A percentile compares a stretch with the other conserved stretches of the same genome.
Conservation (phyloP, 2,329 filamentous ascomycete genomes). For the Byssothecium circinans region DNA sequence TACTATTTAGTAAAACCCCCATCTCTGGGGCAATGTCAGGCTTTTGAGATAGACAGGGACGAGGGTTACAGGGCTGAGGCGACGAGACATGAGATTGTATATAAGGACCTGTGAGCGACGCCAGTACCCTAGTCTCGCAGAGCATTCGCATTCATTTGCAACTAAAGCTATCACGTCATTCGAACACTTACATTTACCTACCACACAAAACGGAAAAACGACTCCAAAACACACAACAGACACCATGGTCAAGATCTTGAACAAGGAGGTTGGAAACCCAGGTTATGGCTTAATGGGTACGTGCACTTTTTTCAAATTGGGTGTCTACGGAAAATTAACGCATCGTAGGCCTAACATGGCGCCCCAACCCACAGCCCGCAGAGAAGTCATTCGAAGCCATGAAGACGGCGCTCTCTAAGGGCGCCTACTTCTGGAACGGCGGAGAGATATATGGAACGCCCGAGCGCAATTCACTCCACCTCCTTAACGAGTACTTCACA, state of each 20-base stretch:
- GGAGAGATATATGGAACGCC: conserved; percentile 53
- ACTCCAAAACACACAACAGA: no score
- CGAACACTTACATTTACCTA: no score
- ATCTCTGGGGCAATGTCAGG: no score
- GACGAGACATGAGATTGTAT: no score
- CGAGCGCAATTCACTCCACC: conserved; percentile 51
- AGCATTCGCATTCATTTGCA: no score
- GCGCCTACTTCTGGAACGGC: conserved; percentile 55
- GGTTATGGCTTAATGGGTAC: conserved; percentile 54
- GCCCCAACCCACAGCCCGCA: conserved; percentile 38
- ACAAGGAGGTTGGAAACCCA: conserved; percentile 44
- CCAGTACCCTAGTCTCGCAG: no score
- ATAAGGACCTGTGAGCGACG: no score
- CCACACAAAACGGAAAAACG: no score
- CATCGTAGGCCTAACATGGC: conserved; percentile 50
- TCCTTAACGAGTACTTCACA: conserved; percentile 55
- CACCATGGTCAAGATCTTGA: conserved; percentile 39
- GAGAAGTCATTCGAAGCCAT: conserved; percentile 49
- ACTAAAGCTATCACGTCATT: no score
- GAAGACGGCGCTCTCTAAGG: conserved; percentile 46
- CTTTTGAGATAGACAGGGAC: no score
- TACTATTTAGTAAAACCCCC: no score
- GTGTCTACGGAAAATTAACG: conserved; percentile 13
- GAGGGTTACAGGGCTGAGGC: no score
- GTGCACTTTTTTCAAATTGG: not conserved